A percentile compares a stretch with the other conserved stretches of the same genome.
Conservation (phyloP, 140 eudicot genomes). For the Cichorium intybus region DNA sequence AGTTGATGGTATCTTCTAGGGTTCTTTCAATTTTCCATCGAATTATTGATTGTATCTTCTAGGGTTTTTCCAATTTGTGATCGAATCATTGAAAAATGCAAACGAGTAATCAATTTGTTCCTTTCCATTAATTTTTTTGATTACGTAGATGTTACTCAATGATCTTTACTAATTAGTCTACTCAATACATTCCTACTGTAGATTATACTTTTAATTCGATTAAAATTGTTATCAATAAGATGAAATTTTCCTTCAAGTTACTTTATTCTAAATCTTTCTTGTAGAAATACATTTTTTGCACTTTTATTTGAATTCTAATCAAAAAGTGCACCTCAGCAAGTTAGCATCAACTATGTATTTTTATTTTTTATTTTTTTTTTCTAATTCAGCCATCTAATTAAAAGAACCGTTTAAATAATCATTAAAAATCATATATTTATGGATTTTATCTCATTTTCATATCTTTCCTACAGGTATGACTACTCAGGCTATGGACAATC, state of each 20-base stretch:
- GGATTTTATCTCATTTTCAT: no score
- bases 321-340: neutral
- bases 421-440: neutral
- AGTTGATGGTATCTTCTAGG: neutral
- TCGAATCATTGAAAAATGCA: neutral
- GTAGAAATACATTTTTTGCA: neutral
- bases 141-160: neutral
- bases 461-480: slow-evolving; percentile 53
- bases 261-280: neutral
- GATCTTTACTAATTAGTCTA: slow-evolving; percentile 9
- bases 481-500: slow-evolving; percentile 95
- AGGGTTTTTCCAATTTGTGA: neutral
- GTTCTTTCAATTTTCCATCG: neutral
- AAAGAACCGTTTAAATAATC: neutral
- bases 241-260: neutral
- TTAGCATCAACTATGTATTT: neutral
- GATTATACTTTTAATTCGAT: neutral
- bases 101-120: neutral
- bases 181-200: slow-evolving; percentile 2
- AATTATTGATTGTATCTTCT: neutral
- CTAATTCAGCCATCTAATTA: neutral
- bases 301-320: neutral
- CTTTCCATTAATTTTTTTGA: neutral
- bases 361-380: neutral
- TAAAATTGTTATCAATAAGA: neutral